Evolutionary conservation across 164 flowering plant genomes (phyloP).

Genomic region (Umbilicus rupestris): DNA sequence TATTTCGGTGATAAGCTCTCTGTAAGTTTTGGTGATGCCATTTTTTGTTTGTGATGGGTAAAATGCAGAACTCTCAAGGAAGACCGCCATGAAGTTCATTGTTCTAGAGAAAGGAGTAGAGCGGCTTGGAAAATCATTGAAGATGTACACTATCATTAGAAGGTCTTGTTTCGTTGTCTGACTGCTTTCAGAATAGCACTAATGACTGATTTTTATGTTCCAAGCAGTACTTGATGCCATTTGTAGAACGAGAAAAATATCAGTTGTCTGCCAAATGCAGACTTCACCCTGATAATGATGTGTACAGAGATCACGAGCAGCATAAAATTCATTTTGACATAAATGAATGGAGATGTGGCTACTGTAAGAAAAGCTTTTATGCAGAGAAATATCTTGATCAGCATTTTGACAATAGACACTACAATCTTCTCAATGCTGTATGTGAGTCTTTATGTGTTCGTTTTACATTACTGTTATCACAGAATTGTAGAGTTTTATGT

Average conservation of each 20-base stretch:
- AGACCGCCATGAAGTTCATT: conserved; percentile 66
- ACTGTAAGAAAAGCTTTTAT: conserved; percentile 84
- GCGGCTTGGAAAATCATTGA: conserved; percentile 81
- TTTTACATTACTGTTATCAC: neutral
- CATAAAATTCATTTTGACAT: conserved; percentile 72
- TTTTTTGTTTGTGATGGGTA: neutral
- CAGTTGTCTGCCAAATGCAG: conserved; percentile 54
- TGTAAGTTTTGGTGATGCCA: neutral
- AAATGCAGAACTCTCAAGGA: conserved; percentile 37
- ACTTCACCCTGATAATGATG: conserved; percentile 77
- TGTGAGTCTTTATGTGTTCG: conserved; percentile 22
- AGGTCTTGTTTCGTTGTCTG: neutral
- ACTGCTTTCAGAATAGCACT: neutral
- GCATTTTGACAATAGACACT: conserved; percentile 89
- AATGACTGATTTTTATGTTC: neutral
- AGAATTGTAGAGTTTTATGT: neutral
- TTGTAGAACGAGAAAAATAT: conserved; percentile 67
- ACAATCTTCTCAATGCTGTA: conserved; percentile 75
- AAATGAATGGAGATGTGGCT: conserved; percentile 93
- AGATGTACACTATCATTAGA: conserved; percentile 41
- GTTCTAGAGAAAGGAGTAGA: conserved; percentile 91
- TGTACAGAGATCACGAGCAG: conserved; percentile 89
- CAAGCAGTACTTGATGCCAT: conserved; percentile 81
- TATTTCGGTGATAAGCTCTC: too few species aligned
- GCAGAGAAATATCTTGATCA: conserved; percentile 85